Evolutionary conservation across 2,329 filamentous ascomycete species (phyloP).

Genomic region (Pyrenophora tritici-repentis): DNA sequence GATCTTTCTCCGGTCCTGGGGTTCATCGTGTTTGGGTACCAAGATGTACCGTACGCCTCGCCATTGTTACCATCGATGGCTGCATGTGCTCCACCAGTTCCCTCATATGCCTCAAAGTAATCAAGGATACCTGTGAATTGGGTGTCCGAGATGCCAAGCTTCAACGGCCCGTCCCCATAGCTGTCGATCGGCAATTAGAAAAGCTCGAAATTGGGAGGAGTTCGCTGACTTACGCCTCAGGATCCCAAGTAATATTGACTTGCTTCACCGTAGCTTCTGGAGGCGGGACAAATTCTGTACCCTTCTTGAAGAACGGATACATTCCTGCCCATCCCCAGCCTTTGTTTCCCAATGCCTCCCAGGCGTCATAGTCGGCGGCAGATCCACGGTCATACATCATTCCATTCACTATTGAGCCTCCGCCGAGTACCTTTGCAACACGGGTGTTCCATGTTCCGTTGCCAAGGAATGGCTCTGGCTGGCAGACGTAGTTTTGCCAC

Average conservation of each 20-base stretch:
- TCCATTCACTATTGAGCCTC: constrained; percentile 39
- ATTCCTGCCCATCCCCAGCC: constrained; percentile 64
- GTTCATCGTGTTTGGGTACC: constrained; percentile 45
- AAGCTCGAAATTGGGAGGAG: background rate
- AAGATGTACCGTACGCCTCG: constrained; percentile 41
- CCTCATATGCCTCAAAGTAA: constrained; percentile 32
- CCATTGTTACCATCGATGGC: constrained; percentile 31
- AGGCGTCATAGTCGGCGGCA: constrained; percentile 56
- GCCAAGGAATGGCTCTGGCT: no score
- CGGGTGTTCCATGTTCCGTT: no score
- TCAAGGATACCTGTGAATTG: constrained; percentile 33
- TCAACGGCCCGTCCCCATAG: constrained; percentile 35
- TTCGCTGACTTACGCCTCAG: constrained; percentile 18
- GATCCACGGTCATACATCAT: constrained; percentile 47
- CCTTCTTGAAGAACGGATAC: constrained; percentile 38
- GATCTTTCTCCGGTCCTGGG: constrained; percentile 36
- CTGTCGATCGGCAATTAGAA: constrained; percentile 9
- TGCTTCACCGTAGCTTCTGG: constrained; percentile 19
- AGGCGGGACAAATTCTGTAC: constrained; percentile 31
- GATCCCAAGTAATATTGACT: constrained; percentile 33
- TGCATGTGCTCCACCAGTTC: constrained; percentile 23
- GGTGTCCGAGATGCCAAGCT: constrained; percentile 34
- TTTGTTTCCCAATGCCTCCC: constrained; percentile 63
- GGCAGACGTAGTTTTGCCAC: constrained; percentile 22
- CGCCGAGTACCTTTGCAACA: constrained; percentile 30